Conservation (phyloP, 2,329 filamentous ascomycete genomes). For the Tolypocladium inflatum region DNA sequence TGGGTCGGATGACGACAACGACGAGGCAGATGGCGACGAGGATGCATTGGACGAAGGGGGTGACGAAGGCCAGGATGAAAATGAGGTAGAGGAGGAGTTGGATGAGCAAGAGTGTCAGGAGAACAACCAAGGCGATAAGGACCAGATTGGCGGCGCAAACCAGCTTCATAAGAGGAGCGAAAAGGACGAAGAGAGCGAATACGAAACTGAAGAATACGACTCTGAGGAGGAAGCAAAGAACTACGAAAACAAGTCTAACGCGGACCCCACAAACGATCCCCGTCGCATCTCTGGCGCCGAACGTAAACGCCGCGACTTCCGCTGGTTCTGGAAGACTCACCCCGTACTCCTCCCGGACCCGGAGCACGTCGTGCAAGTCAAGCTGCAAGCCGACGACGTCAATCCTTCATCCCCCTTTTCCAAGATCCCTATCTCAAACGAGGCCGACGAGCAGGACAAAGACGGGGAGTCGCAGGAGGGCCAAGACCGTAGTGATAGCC, state of each 20-base stretch:
- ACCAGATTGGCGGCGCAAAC: neutral
- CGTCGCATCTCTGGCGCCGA: neutral
- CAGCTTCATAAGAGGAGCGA: neutral
- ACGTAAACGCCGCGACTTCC: neutral
- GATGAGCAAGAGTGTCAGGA: too few relatives aligned
- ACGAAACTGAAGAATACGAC: neutral
- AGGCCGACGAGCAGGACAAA: neutral
- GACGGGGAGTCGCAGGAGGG: neutral
- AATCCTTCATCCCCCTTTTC: neutral
- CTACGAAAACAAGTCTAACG: neutral
- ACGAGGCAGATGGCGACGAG: neutral
- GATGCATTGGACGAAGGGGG: neutral
- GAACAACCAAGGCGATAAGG: too few relatives aligned
- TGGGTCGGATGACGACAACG: conserved; percentile 4
- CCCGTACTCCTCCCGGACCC: neutral
- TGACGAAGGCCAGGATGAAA: too few relatives aligned
- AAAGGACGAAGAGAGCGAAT: neutral
- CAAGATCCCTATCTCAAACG: conserved; percentile 7
- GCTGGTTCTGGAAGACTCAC: neutral
- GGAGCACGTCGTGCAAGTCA: neutral
- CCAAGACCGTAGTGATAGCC: conserved; percentile 4
- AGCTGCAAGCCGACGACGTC: neutral
- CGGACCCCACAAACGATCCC: neutral
- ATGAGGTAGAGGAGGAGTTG: too few relatives aligned
- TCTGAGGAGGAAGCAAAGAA: neutral